Evolutionary conservation across 2,329 filamentous ascomycete species (phyloP).

Genomic region (Trichophyton benhamiae): DNA sequence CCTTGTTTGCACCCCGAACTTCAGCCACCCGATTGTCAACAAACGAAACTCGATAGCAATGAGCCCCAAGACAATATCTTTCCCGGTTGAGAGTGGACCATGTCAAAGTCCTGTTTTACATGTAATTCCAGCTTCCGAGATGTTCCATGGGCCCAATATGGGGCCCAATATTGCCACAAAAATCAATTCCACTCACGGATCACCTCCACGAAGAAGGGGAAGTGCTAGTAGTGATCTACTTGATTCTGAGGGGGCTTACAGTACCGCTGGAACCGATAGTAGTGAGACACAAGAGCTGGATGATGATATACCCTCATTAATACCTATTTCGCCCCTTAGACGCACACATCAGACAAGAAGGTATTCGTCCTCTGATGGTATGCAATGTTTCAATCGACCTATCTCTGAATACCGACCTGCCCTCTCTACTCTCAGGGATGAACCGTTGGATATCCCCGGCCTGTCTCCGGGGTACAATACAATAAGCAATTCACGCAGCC

Average conservation of each 20-base stretch:
- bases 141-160: background rate
- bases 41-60: conserved; percentile 21
- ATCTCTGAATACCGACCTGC: conserved; percentile 6
- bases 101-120: background rate
- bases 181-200: background rate
- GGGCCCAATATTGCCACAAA: background rate
- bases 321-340: background rate
- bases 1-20: conserved; percentile 26
- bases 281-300: background rate
- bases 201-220: background rate
- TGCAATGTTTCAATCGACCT: background rate
- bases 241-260: background rate
- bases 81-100: background rate
- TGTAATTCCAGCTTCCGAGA: background rate
- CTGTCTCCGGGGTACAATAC: background rate
- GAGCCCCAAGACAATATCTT: conserved; percentile 1
- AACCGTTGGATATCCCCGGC: background rate
- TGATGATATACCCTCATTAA: background rate
- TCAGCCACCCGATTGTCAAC: conserved; percentile 32
- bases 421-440: conserved; percentile 5
- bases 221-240: background rate
- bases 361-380: conserved; percentile 9
- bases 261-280: background rate
- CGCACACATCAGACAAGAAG: background rate
- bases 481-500: background rate